Percentiles rank a stretch among this genome's conserved stretches.
These are phyloP conservation scores for Malassezia furfur DNA, from an alignment of 1,284 basidiomycete genomes.

Conservation along the genomic window DNA sequence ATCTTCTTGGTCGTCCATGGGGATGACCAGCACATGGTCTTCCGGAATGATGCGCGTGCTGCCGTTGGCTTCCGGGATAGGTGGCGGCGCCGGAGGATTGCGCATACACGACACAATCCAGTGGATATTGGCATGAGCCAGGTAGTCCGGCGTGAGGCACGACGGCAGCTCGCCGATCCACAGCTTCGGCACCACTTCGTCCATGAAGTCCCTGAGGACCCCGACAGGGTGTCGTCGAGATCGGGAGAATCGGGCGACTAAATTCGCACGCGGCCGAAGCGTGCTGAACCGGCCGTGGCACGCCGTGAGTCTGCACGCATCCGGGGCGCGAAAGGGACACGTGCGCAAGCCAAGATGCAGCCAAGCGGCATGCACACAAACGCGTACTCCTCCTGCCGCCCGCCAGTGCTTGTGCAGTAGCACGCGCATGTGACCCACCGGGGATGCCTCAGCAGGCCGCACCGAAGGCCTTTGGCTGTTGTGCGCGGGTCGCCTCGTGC, in stretches of 20 bases:
- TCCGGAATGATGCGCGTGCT: conserved; percentile 20
- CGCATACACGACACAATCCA: conserved; percentile 38
- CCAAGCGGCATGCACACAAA: too few species aligned
- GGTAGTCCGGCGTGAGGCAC: conserved; percentile 31
- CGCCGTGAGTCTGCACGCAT: too few species aligned
- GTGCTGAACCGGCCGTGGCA: too few species aligned
- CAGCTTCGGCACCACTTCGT: conserved; percentile 36
- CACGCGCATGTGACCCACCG: too few species aligned
- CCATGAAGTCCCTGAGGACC: conserved; percentile 20
- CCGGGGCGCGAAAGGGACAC: too few species aligned
- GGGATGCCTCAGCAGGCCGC: too few species aligned
- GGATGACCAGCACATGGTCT: conserved; percentile 38
- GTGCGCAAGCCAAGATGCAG: too few species aligned
- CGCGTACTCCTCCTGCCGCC: too few species aligned
- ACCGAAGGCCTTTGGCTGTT: too few species aligned
- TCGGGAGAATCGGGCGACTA: neutral
- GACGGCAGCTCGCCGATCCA: conserved; percentile 37
- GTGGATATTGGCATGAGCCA: conserved; percentile 28
- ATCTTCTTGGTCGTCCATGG: conserved; percentile 46
- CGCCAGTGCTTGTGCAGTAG: too few species aligned
- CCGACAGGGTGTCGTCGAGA: neutral
- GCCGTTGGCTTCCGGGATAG: neutral
- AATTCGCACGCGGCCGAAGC: too few species aligned
- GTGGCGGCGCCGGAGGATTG: conserved; percentile 23
- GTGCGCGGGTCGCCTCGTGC: too few species aligned